These are phyloP conservation scores for Lepraria neglecta DNA, from an alignment of 495 filamentous ascomycete species.

Conservation along the genomic window DNA sequence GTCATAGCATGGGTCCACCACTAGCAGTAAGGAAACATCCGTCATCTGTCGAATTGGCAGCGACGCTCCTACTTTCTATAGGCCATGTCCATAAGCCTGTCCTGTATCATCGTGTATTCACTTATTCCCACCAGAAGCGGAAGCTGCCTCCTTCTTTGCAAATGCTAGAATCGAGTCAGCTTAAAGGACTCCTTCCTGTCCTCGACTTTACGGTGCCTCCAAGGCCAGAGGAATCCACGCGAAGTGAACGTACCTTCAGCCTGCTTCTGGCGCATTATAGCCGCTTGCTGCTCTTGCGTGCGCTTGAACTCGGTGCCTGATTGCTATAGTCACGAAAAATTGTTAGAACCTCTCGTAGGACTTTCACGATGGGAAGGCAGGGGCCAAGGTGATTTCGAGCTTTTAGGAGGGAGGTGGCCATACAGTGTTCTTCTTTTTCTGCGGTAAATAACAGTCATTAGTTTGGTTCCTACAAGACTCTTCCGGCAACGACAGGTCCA, in stretches of 20 bases:
- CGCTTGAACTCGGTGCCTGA: slow-evolving; percentile 63
- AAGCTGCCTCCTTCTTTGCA: slow-evolving; percentile 28
- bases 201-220: background rate
- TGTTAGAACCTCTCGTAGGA: background rate
- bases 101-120: slow-evolving; percentile 6
- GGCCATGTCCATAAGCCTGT: background rate
- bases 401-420: slow-evolving; percentile 2
- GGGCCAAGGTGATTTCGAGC: background rate
- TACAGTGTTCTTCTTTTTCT: slow-evolving; percentile 61
- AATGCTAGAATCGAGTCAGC: slow-evolving; percentile 23
- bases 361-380: background rate
- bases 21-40: background rate
- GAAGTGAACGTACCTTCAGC: slow-evolving; percentile 55
- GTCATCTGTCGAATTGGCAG: background rate
- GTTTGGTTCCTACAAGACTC: background rate
- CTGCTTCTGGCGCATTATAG: slow-evolving; percentile 89
- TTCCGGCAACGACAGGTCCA: background rate
- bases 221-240: background rate
- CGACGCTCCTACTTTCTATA: background rate
- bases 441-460: background rate
- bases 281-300: slow-evolving; percentile 68
- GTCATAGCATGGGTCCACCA: background rate
- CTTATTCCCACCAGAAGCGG: slow-evolving; percentile 24
- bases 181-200: background rate
- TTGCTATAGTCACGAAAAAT: slow-evolving; percentile 34